Conservation (phyloP, 2,329 filamentous ascomycete genomes). For the Colletotrichum sp. region DNA sequence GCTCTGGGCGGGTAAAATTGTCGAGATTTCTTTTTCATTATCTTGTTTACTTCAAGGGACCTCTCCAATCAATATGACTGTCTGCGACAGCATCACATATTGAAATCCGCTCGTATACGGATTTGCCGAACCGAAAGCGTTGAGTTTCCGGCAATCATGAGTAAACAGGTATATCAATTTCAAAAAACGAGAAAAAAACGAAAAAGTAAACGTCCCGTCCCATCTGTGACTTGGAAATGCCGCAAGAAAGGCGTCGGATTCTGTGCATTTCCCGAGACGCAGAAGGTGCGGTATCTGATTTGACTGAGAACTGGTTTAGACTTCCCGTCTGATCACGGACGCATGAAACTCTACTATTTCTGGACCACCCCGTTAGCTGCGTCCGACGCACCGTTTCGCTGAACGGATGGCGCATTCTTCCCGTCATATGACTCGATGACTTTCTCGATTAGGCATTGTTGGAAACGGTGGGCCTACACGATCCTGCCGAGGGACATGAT, state of each 20-base stretch:
- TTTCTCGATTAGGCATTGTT: not conserved
- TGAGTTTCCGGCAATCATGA: not conserved
- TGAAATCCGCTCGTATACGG: not conserved
- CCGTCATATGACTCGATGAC: not conserved
- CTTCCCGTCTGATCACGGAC: not conserved
- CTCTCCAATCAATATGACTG: not conserved
- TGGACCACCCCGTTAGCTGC: not conserved
- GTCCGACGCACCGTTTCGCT: not conserved
- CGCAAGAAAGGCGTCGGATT: not conserved
- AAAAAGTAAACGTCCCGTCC: not conserved
- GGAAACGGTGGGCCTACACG: not conserved
- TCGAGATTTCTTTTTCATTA: not conserved
- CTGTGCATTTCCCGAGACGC: not conserved
- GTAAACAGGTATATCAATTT: not conserved
- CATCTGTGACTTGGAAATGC: not conserved
- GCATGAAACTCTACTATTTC: not conserved
- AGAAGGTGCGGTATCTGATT: not conserved
- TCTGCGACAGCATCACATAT: not conserved
- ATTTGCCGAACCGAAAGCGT: not conserved
- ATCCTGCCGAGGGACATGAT: not conserved
- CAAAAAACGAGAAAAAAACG: not conserved
- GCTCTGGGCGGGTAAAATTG: not conserved
- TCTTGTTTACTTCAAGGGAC: not conserved
- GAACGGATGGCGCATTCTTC: not conserved
- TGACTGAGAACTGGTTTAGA: not conserved